A percentile compares a stretch with the other conserved stretches of the same genome.
Evolutionary conservation across 352 stramenopile species (phyloP).

Genomic region (Globisporangium cederbergense): DNA sequence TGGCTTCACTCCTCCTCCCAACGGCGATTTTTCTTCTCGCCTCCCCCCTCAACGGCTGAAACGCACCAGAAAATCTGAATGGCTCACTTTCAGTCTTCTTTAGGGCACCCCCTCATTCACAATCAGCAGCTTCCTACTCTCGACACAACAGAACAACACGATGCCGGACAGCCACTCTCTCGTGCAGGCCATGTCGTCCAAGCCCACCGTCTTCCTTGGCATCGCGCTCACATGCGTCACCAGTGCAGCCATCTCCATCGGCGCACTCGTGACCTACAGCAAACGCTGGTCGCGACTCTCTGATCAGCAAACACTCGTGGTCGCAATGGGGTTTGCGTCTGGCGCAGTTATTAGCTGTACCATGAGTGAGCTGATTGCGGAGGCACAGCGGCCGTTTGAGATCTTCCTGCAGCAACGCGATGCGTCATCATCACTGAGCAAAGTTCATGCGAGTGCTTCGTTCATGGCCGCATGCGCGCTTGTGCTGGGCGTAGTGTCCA

Average conservation of each 20-base stretch:
- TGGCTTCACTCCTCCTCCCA: neutral
- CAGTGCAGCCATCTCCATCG: neutral
- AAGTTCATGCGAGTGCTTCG: neutral
- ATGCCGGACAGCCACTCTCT: neutral
- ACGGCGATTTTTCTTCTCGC: too few species aligned
- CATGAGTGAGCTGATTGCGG: neutral
- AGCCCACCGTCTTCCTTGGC: slow-evolving; percentile 1
- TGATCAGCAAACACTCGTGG: neutral
- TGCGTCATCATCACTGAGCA: neutral
- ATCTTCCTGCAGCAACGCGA: neutral
- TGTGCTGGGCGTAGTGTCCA: neutral
- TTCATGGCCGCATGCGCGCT: neutral
- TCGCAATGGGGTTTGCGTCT: neutral
- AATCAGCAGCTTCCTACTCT: neutral
- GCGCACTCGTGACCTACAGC: neutral
- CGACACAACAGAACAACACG: neutral
- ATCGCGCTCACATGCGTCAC: neutral
- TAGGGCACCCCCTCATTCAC: neutral
- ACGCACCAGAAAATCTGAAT: neutral
- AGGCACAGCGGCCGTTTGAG: neutral
- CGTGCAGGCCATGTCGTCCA: neutral
- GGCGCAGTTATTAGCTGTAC: neutral
- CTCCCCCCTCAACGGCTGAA: neutral
- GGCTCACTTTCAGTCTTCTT: neutral
- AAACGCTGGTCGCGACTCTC: neutral